Evolutionary conservation across 208 protist genomes (phyloP).

Genomic region (Leishmania arabica): DNA sequence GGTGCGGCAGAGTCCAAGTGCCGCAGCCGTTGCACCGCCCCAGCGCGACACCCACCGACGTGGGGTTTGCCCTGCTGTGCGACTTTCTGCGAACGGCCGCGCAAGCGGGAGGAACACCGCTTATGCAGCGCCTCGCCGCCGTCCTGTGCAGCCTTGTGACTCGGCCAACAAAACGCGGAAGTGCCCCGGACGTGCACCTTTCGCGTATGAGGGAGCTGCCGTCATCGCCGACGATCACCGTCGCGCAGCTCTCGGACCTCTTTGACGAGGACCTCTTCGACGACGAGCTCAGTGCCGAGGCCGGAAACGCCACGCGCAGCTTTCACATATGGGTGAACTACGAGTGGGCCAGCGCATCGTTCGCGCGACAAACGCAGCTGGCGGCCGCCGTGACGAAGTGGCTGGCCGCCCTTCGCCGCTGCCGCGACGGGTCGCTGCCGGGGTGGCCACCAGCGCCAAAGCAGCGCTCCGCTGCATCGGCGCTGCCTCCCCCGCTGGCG

Average conservation of each 20-base stretch:
- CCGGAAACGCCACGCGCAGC: constrained; percentile 61
- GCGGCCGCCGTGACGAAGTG: constrained; percentile 30
- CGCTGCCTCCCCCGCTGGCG: neutral
- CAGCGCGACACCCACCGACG: constrained; percentile 7
- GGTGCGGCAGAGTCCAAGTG: neutral
- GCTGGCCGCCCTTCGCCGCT: constrained; percentile 15
- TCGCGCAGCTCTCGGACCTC: constrained; percentile 22
- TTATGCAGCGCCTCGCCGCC: constrained; percentile 11
- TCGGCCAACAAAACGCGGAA: neutral
- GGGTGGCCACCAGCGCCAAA: neutral
- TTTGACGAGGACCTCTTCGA: constrained; percentile 28
- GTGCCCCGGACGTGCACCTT: neutral
- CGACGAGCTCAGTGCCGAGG: constrained; percentile 28
- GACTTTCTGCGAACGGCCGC: constrained; percentile 12
- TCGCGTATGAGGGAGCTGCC: neutral
- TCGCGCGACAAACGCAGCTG: constrained; percentile 51
- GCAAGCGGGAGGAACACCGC: neutral
- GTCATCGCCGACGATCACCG: neutral
- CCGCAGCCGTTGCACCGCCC: too few species aligned
- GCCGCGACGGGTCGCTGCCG: neutral
- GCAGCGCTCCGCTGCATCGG: neutral
- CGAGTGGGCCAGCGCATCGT: constrained; percentile 70
- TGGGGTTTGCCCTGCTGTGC: constrained; percentile 18
- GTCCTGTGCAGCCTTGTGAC: constrained; percentile 7
- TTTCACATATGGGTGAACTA: constrained; percentile 67